These are phyloP conservation scores for Choanephora cucurbitarum DNA, from an alignment of 371 early-diverging fungal species.

Conservation along the genomic window DNA sequence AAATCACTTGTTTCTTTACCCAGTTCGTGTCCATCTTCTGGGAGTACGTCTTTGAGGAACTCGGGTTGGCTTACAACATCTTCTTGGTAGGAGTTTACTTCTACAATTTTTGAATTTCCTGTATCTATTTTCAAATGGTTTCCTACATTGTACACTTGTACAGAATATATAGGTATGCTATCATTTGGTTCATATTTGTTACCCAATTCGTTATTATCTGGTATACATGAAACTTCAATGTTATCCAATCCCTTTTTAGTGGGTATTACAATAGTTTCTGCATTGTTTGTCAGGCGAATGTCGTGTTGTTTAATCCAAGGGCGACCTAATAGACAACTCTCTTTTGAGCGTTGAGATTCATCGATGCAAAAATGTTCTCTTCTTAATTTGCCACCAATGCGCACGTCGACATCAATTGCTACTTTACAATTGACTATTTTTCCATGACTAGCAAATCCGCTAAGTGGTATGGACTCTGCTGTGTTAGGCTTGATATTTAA, in stretches of 20 bases:
- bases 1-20: not conserved
- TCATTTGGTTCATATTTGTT: not conserved
- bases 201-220: not conserved
- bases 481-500: not conserved
- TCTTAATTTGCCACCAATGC: constrained; percentile 15
- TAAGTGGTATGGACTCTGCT: not conserved
- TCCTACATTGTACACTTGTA: not conserved
- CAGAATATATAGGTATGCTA: not conserved
- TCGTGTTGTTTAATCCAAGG: constrained; percentile 8
- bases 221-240: constrained; percentile 9
- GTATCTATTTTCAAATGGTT: not conserved
- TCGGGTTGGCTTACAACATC: constrained; percentile 5
- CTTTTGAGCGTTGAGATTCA: not conserved
- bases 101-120: not conserved
- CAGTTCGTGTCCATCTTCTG: not conserved
- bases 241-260: not conserved
- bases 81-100: constrained; percentile 2
- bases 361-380: constrained; percentile 18
- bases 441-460: constrained; percentile 4
- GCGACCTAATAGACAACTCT: constrained; percentile 7
- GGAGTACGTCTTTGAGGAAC: not conserved
- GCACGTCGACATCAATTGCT: constrained; percentile 9
- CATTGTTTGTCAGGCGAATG: constrained; percentile 1
- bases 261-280: not conserved
- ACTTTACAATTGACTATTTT: constrained; percentile 4